Conservation (phyloP, 805 yeast species). For the Candida taoyuanica region DNA sequence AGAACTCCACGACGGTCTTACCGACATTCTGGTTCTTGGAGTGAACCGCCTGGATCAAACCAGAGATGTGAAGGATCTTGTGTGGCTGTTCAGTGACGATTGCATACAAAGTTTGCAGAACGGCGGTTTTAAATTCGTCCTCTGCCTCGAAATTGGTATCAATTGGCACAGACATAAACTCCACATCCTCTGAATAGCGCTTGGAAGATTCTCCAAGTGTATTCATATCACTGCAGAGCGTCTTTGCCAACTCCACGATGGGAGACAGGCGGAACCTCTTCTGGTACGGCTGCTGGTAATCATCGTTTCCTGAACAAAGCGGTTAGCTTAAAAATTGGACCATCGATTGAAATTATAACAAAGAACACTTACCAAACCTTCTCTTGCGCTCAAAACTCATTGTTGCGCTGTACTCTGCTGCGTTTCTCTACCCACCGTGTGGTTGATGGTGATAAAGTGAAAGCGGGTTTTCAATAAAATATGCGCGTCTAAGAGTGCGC, state of each 20-base stretch:
- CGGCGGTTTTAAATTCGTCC: constrained; percentile 51
- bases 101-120: constrained; percentile 62
- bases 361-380: constrained; percentile 22
- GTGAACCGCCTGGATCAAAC: constrained; percentile 62
- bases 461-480: no score
- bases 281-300: constrained; percentile 21
- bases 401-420: neutral
- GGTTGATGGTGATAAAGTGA: no score
- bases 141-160: constrained; percentile 61
- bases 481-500: no score
- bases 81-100: constrained; percentile 87
- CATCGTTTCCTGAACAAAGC: constrained; percentile 19
- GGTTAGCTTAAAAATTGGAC: constrained; percentile 5
- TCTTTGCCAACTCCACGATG: constrained; percentile 40
- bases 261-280: constrained; percentile 37
- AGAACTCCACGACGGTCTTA: constrained; percentile 59
- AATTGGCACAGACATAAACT: constrained; percentile 63
- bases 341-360: neutral
- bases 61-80: constrained; percentile 68
- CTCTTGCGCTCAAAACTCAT: constrained; percentile 28
- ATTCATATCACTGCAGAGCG: constrained; percentile 45
- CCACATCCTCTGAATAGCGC: constrained; percentile 54
- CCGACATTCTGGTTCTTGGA: constrained; percentile 62
- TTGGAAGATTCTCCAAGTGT: constrained; percentile 53
- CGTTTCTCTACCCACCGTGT: no score